phyloP scores from a whole-genome alignment of 2,329 filamentous ascomycete species.

The Didymosphaeria variabile region DNA sequence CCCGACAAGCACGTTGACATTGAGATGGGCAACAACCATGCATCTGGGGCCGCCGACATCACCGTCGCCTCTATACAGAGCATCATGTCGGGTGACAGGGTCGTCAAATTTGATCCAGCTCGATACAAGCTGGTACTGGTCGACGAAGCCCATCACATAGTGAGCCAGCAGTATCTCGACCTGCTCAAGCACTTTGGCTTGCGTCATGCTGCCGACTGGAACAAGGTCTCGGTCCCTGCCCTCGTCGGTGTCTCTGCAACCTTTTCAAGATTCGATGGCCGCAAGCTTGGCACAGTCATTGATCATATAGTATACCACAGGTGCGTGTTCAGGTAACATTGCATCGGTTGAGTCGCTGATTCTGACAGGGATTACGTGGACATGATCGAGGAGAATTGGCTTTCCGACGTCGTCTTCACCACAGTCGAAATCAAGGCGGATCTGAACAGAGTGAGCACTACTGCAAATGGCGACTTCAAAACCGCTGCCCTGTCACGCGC shows the following conservation, averaged over 20 bases:
- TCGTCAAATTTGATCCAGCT: conserved; percentile 82
- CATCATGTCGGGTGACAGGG: conserved; percentile 76
- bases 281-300: conserved; percentile 82
- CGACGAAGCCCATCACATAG: conserved; percentile 97
- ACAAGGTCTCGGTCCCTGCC: conserved; percentile 49
- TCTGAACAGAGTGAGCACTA: conserved; percentile 73
- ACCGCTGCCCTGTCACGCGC: conserved; percentile 77
- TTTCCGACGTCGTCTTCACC: conserved; percentile 91
- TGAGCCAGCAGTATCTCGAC: conserved; percentile 80
- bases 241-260: conserved; percentile 92
- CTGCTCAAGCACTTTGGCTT: conserved; percentile 82
- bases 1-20: conserved; percentile 84
- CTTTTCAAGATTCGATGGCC: conserved; percentile 80
- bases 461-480: conserved; percentile 79
- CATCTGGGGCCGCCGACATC: conserved; percentile 86
- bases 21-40: conserved; percentile 84
- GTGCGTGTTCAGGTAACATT: conserved; percentile 29
- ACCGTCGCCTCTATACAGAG: conserved; percentile 91
- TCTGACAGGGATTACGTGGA: conserved; percentile 69
- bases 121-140: conserved; percentile 91
- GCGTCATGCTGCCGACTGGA: conserved; percentile 56
- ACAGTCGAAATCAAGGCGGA: conserved; percentile 87
- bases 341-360: conserved; percentile 14
- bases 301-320: conserved; percentile 98
- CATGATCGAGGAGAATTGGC: conserved; percentile 90